A percentile compares a stretch with the other conserved stretches of the same genome.
These are phyloP conservation scores for Malassezia sp. DNA, from an alignment of 1,284 basidiomycete genomes.

Conservation along the genomic window DNA sequence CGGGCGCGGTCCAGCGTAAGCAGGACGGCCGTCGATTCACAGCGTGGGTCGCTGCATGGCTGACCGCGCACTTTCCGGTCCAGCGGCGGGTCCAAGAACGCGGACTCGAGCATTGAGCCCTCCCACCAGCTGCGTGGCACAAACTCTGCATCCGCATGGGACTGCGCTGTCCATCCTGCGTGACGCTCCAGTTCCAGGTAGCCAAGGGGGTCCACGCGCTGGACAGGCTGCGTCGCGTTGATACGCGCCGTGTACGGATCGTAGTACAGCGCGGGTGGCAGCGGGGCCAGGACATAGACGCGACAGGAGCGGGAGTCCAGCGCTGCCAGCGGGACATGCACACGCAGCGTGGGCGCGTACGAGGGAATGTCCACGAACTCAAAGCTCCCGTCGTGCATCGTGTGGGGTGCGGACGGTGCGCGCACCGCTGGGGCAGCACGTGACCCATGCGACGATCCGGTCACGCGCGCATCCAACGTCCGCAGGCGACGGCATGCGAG, in stretches of 20 bases:
- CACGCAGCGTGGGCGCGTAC: conserved; percentile 4
- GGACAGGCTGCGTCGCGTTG: not conserved
- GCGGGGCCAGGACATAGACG: not conserved
- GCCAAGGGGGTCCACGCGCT: conserved; percentile 1
- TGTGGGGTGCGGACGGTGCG: too few species aligned
- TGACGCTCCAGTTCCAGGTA: conserved; percentile 9
- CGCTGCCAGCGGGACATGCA: not conserved
- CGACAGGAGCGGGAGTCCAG: not conserved
- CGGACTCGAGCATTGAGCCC: not conserved
- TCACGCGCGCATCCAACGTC: too few species aligned
- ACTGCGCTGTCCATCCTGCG: conserved; percentile 3
- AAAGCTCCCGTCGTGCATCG: not conserved
- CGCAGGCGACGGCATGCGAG: too few species aligned
- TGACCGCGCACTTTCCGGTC: too few species aligned
- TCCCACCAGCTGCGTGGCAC: conserved; percentile 12
- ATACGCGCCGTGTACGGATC: conserved; percentile 13
- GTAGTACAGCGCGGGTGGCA: conserved; percentile 4
- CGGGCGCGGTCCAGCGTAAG: conserved; percentile 1
- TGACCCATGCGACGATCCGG: too few species aligned
- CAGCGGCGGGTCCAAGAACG: too few species aligned
- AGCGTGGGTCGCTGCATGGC: not conserved
- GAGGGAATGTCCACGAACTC: not conserved
- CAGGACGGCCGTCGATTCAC: conserved; percentile 13
- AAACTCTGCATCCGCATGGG: not conserved
- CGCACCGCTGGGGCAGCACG: too few species aligned